Evolutionary conservation across 176 grass and related monocot genomes (phyloP).

Genomic region (Rhynchospora breviuscula): DNA sequence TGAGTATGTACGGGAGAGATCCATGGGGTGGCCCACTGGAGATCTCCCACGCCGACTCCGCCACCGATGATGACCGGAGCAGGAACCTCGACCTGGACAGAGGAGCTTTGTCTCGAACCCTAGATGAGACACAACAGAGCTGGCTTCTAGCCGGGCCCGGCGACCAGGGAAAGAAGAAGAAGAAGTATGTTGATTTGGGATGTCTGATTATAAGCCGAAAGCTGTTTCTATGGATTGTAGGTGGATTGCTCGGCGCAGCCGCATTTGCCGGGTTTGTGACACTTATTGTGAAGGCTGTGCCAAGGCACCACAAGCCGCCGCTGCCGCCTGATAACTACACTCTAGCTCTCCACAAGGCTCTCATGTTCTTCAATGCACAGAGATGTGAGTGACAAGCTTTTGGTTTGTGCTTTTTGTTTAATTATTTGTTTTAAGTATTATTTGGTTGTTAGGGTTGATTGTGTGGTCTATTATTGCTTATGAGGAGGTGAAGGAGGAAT

Average conservation of each 20-base stretch:
- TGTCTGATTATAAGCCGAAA: slow-evolving; percentile 85
- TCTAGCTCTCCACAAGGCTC: slow-evolving; percentile 71
- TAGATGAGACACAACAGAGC: slow-evolving; percentile 96
- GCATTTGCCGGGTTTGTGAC: slow-evolving; percentile 52
- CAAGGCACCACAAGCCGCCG: slow-evolving; percentile 39
- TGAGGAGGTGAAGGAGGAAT: neutral
- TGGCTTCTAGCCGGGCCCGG: slow-evolving; percentile 87
- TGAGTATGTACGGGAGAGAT: slow-evolving; percentile 96
- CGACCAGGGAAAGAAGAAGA: slow-evolving; percentile 68
- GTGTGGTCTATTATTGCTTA: neutral
- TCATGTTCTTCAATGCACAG: slow-evolving; percentile 95
- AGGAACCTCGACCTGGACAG: slow-evolving; percentile 81
- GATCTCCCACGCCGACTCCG: slow-evolving; percentile 66
- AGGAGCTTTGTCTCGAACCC: slow-evolving; percentile 64
- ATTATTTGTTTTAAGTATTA: neutral
- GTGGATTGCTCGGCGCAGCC: slow-evolving; percentile 43
- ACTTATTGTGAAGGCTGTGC: slow-evolving; percentile 64
- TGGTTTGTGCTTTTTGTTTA: neutral
- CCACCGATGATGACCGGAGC: slow-evolving; percentile 96
- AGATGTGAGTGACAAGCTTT: slow-evolving; percentile 53
- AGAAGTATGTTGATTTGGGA: slow-evolving; percentile 81
- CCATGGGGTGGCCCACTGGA: slow-evolving; percentile 91
- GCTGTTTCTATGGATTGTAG: slow-evolving; percentile 69
- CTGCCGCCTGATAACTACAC: slow-evolving; percentile 80
- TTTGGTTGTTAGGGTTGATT: neutral